These are phyloP conservation scores for Phytophthora sp. DNA, from an alignment of 352 stramenopile genomes.

Conservation along the genomic window DNA sequence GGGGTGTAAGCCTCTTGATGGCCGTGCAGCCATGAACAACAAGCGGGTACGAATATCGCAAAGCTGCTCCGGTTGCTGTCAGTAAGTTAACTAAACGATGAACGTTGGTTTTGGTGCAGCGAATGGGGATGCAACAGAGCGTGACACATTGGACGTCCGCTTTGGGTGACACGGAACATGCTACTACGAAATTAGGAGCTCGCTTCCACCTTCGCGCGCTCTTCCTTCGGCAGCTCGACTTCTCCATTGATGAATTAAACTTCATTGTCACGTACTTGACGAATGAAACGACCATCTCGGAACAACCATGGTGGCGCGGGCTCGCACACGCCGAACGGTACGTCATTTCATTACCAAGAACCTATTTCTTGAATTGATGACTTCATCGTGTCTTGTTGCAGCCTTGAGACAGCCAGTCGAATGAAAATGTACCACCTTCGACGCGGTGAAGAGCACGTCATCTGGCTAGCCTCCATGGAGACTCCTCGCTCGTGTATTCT, in stretches of 20 bases:
- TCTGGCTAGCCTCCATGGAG: slow-evolving; percentile 51
- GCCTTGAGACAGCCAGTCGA: slow-evolving; percentile 40
- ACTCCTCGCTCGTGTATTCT: slow-evolving; percentile 45
- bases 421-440: slow-evolving; percentile 49
- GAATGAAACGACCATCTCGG: slow-evolving; percentile 46
- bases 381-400: slow-evolving; percentile 6
- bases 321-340: slow-evolving; percentile 49
- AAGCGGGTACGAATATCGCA: slow-evolving; percentile 22
- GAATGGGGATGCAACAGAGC: slow-evolving; percentile 34
- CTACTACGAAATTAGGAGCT: slow-evolving; percentile 50
- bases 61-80: not conserved
- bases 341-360: not conserved
- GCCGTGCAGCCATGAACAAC: slow-evolving; percentile 29
- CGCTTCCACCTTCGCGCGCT: slow-evolving; percentile 52
- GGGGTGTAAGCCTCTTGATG: too few species aligned
- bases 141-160: slow-evolving; percentile 37
- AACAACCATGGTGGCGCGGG: slow-evolving; percentile 47
- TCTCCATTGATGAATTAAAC: slow-evolving; percentile 49
- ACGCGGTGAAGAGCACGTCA: slow-evolving; percentile 44
- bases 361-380: not conserved
- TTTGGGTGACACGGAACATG: slow-evolving; percentile 30
- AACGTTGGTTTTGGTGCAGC: slow-evolving; percentile 10
- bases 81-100: not conserved
- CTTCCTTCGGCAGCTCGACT: slow-evolving; percentile 47
- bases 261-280: slow-evolving; percentile 54